A percentile compares a stretch with the other conserved stretches of the same genome.
Evolutionary conservation across 352 stramenopile species (phyloP).

Genomic region (Pythium guiyangense): DNA sequence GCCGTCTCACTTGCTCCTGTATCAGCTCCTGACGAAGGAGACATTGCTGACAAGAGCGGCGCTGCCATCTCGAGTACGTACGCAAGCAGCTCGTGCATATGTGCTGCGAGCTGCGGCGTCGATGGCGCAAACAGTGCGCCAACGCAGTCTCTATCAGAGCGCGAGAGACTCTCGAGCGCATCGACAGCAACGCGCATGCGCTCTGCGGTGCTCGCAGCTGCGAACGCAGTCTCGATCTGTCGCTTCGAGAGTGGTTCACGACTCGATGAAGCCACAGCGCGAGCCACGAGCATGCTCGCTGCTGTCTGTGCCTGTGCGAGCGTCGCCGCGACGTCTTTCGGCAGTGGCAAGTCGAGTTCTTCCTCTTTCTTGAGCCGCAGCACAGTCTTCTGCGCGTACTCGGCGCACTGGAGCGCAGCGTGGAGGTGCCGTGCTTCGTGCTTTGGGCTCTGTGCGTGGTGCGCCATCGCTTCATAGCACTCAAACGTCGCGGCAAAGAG

Average conservation of each 20-base stretch:
- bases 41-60: conserved; percentile 11
- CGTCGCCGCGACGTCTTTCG: conserved; percentile 25
- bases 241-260: conserved; percentile 22
- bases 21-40: conserved; percentile 5
- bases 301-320: conserved; percentile 41
- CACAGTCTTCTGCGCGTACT: conserved; percentile 32
- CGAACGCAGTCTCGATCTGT: conserved; percentile 25
- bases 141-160: conserved; percentile 3
- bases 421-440: conserved; percentile 22
- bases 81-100: conserved; percentile 23
- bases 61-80: conserved; percentile 31
- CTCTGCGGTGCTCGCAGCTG: conserved; percentile 10
- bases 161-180: conserved; percentile 19
- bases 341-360: conserved; percentile 64
- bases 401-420: conserved; percentile 37
- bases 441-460: neutral
- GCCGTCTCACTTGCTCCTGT: neutral
- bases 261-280: conserved; percentile 17
- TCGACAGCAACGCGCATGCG: conserved; percentile 41
- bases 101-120: neutral
- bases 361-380: conserved; percentile 62
- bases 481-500: conserved; percentile 45
- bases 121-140: conserved; percentile 8
- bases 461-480: conserved; percentile 57
- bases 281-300: conserved; percentile 24